Base-by-base conservation (phyloP, 2,329 filamentous ascomycete species). In the Zalaria obscura region DNA sequence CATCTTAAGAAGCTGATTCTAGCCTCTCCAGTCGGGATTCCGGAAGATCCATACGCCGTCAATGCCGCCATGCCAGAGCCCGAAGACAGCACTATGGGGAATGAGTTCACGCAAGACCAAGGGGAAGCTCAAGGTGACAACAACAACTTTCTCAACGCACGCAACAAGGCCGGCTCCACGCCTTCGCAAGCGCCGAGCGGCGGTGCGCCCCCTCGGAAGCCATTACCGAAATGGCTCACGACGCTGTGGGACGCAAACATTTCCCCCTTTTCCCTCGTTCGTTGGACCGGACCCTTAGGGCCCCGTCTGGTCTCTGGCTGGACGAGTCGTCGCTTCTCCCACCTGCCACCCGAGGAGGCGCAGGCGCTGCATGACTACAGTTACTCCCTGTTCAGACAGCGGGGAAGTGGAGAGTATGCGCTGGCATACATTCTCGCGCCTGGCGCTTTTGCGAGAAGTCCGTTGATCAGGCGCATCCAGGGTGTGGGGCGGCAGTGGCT, bases 241-340 rank as follows among this genome's bases (percentile, higher is more conserved):
- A 95, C 88, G 65, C 75, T 98, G 4, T 98, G 91, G 91, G 91
- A 98, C 50, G 83, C 87, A 51, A 98, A 98, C 57, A 77, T 96
- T 48, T 95, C 88, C 0, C 91, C 91, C 5, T 98, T 98, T 61
- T 89, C 80, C 49, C 68, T 98, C 38, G 77, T 98, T 9, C 83
- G 91, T 45, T 80, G 87, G 69, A 73, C 85, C 1, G 91, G 91
- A 1, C 91, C 91, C 0, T 67, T 98, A 0, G 91, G 91, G 0
- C 91, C 91, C 3, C 78, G 88, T 25, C 77, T 98, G 31, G 86
- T 95, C 1, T 95, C 87, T 0, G 88, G 87, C 44, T 98, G 91
- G 91, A 95, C 86, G 5, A 86, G 81, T 10, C 78, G 91, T 18
- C 79, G 91, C 31, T 98, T 98, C 65, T 86, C 83, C 36, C 87